phyloP scores from a whole-genome alignment of 139 green algal genomes.

The Coelastrella sp. region DNA sequence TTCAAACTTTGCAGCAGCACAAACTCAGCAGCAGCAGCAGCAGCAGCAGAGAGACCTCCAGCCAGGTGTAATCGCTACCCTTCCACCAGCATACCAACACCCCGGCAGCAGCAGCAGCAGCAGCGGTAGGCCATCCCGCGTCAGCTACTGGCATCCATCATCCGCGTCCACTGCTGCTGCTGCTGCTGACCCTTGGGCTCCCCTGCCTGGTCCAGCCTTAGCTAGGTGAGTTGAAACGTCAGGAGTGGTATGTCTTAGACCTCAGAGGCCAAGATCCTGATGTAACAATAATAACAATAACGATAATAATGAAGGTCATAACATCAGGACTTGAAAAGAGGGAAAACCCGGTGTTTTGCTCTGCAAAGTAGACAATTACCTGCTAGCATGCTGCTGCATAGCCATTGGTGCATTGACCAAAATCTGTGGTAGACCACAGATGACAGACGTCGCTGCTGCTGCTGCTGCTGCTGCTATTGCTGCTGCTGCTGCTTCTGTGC shows the following conservation, averaged over 20 bases:
- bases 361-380: too few species aligned
- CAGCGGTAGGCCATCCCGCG: background rate
- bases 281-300: too few species aligned
- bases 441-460: too few species aligned
- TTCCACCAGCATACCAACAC: background rate
- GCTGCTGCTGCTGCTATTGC: background rate
- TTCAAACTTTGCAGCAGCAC: background rate
- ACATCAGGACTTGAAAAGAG: too few species aligned
- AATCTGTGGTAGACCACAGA: too few species aligned
- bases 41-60: slow-evolving; percentile 4
- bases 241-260: background rate
- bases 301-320: too few species aligned
- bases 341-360: too few species aligned
- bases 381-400: background rate
- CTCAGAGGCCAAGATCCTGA: too few species aligned
- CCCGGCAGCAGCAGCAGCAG: background rate
- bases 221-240: background rate
- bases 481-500: background rate
- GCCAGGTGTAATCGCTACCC: background rate
- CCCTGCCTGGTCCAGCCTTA: slow-evolving; percentile 3
- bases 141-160: background rate
- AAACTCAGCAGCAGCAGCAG: background rate
- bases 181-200: slow-evolving; percentile 26
- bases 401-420: too few species aligned
- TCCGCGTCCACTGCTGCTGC: background rate